These are phyloP conservation scores for Termitomyces sp. DNA, from an alignment of 768 basidiomycete genomes.

Conservation along the genomic window DNA sequence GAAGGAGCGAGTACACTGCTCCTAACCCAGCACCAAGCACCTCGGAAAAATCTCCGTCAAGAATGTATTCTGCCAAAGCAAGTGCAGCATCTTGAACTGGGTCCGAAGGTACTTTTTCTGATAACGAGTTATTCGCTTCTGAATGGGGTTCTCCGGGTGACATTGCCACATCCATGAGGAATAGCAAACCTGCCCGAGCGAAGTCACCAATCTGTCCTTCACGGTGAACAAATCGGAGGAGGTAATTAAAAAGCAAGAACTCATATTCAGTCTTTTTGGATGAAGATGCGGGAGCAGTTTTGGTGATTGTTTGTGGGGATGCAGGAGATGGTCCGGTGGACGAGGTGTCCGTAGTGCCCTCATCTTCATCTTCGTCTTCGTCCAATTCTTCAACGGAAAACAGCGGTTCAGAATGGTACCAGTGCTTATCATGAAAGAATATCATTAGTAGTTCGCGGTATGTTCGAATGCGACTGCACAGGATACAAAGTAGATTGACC, in stretches of 20 bases:
- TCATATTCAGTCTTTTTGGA: constrained; percentile 78
- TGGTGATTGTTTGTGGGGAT: constrained; percentile 54
- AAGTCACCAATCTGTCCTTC: constrained; percentile 93
- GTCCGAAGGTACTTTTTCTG: constrained; percentile 37
- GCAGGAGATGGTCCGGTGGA: constrained; percentile 46
- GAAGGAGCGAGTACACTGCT: constrained; percentile 88
- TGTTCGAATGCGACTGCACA: constrained; percentile 89
- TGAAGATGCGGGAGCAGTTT: constrained; percentile 38
- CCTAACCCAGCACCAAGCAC: constrained; percentile 91
- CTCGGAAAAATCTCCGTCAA: constrained; percentile 98
- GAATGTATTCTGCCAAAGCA: constrained; percentile 86
- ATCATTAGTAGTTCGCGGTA: constrained; percentile 90
- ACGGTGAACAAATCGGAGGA: constrained; percentile 90
- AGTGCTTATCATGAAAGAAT: constrained; percentile 94
- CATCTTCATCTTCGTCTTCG: constrained; percentile 57
- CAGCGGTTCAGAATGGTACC: constrained; percentile 72
- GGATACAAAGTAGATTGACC: constrained; percentile 85
- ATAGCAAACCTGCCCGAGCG: constrained; percentile 87
- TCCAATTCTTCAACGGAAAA: constrained; percentile 75
- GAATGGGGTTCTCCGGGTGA: constrained; percentile 52
- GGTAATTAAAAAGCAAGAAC: constrained; percentile 92
- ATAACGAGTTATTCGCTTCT: constrained; percentile 28
- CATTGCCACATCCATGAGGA: constrained; percentile 95
- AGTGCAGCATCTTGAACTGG: constrained; percentile 82
- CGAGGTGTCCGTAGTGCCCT: constrained; percentile 31